Conservation (phyloP, 2,329 filamentous ascomycete species). For the Cladosporium sp. region DNA sequence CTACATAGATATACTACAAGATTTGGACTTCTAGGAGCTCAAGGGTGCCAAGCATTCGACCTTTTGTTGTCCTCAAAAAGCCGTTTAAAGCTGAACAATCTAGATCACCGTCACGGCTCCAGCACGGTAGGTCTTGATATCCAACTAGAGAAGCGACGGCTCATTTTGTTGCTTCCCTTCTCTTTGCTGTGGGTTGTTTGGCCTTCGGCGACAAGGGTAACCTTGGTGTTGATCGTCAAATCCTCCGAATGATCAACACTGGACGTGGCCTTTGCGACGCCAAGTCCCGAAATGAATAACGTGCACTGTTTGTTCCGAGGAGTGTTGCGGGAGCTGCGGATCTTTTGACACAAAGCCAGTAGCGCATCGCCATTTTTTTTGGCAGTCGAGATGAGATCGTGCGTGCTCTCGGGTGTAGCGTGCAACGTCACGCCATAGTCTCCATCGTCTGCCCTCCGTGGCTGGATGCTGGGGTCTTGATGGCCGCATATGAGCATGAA, state of each 20-base stretch:
- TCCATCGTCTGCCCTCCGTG: not conserved
- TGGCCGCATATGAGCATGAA: not conserved
- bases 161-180: not conserved
- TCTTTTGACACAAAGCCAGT: not conserved
- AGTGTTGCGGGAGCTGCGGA: not conserved
- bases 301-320: not conserved
- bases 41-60: no score
- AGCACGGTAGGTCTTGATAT: not conserved
- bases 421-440: not conserved
- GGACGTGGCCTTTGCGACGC: not conserved
- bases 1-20: not conserved
- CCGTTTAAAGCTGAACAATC: no score
- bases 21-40: no score
- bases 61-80: no score
- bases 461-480: not conserved
- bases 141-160: not conserved
- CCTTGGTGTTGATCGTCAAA: not conserved
- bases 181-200: not conserved
- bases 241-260: not conserved
- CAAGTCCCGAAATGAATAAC: not conserved
- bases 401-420: not conserved
- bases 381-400: not conserved
- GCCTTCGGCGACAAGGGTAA: not conserved
- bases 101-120: no score
- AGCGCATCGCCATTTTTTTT: not conserved